Percentiles rank a stretch among this genome's conserved stretches.
These are phyloP conservation scores for Cladosporium colombiae DNA, from an alignment of 2,329 filamentous ascomycete genomes.

Conservation along the genomic window DNA sequence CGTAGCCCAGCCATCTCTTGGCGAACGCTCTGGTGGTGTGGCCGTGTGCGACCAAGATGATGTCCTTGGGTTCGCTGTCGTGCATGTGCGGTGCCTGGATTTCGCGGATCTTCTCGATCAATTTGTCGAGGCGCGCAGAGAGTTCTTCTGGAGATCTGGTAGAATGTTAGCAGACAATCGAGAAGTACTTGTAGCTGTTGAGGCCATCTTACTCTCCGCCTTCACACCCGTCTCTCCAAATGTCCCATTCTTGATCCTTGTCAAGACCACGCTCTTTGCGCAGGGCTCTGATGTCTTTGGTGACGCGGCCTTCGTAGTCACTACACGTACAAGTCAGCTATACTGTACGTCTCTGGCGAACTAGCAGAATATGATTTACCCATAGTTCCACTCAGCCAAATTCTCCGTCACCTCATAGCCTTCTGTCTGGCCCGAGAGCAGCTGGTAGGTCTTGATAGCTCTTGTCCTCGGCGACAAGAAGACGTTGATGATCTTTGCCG, in stretches of 20 bases:
- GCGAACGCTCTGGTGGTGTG: constrained; percentile 83
- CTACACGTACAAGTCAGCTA: constrained; percentile 20
- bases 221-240: constrained; percentile 85
- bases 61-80: constrained; percentile 56
- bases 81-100: constrained; percentile 54
- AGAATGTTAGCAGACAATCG: background rate
- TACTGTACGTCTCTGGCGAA: background rate
- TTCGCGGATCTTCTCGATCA: constrained; percentile 71
- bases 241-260: constrained; percentile 68
- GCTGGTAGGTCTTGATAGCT: constrained; percentile 51
- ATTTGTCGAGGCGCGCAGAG: constrained; percentile 66
- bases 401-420: constrained; percentile 60
- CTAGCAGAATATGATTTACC: constrained; percentile 23
- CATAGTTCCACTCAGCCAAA: constrained; percentile 86
- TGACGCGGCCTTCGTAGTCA: constrained; percentile 76
- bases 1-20: constrained; percentile 75
- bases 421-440: constrained; percentile 42
- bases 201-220: constrained; percentile 68
- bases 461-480: constrained; percentile 54
- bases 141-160: constrained; percentile 67
- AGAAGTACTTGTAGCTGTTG: background rate
- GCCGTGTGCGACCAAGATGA: constrained; percentile 80
- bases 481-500: constrained; percentile 48
- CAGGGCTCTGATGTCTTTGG: constrained; percentile 63
- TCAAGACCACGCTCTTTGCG: constrained; percentile 60